Evolutionary conservation across 2,329 filamentous ascomycete genomes (phyloP).

Genomic region (Aspergillus caelatus): DNA sequence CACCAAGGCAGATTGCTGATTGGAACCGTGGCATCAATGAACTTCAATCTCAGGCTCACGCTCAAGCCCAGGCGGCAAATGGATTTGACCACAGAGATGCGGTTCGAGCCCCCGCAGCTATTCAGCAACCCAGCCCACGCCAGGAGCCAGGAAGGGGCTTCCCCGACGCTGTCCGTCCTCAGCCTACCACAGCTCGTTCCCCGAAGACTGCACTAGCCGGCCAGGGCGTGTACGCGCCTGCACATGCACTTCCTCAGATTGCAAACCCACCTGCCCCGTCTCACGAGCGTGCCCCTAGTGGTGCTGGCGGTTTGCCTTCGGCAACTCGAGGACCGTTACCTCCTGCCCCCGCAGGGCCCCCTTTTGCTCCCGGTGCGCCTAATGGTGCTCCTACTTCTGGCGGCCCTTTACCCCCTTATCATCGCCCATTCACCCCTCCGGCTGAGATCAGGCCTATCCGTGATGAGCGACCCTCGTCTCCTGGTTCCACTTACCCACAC

Average conservation of each 20-base stretch:
- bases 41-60: constrained; percentile 62
- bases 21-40: constrained; percentile 74
- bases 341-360: constrained; percentile 36
- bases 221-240: constrained; percentile 53
- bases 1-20: constrained; percentile 62
- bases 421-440: constrained; percentile 74
- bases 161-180: constrained; percentile 63
- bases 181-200: constrained; percentile 58
- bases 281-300: constrained; percentile 41
- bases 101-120: constrained; percentile 68
- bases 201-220: constrained; percentile 60
- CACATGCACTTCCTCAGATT: constrained; percentile 56
- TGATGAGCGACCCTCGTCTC: constrained; percentile 87
- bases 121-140: constrained; percentile 75
- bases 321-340: constrained; percentile 49
- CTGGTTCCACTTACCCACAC: constrained; percentile 81
- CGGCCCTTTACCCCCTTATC: constrained; percentile 72
- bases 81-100: constrained; percentile 80
- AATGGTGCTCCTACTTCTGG: constrained; percentile 56
- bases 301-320: constrained; percentile 30
- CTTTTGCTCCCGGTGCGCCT: constrained; percentile 55
- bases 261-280: constrained; percentile 49
- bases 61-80: constrained; percentile 56
- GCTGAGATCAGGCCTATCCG: constrained; percentile 80
- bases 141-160: constrained; percentile 72